Evolutionary conservation across 108 stramenopile genomes (phyloP), one percentile per base, ranked within the genome.

Genomic region (Skeletonema tropicum): DNA sequence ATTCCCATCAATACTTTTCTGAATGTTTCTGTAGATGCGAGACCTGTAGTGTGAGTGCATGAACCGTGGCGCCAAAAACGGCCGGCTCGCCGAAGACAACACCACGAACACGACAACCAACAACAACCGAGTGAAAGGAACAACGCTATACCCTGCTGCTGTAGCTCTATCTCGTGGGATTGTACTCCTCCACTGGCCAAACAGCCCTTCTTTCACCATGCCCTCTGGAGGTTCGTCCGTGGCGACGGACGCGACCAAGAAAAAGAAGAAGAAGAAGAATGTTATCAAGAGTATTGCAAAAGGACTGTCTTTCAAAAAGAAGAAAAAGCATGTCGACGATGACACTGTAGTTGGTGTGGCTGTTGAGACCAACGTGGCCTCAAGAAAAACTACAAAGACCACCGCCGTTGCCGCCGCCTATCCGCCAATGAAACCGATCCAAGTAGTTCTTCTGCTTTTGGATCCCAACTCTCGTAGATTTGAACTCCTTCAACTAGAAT

Each of bases 401-500:
- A 29, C 26, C 26, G 26, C 26, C 26, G 26, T 2, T 29, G 26
- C 26, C 26, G 26, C 59, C 30, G 17, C 36, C 14, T 33, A 36
- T 6, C 17, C 61, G 6, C 11, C 52, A n/a, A 58, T 66, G 2
- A 68, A 76, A 45, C 74, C 80, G 7, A 85, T 92, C 36, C 87
- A 91, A 66, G 74, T 95, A 8, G 74, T 95, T 33, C 73, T 95
- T 7, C 86, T 95, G 42, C 68, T 95, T 15, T 87, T 95, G 90
- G 91, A 95, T 45, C 91, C 90, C 12, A 64, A 57, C 7, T 85
- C 90, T 10, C 89, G 89, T 30, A 85, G 88, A 25, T 95, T 95
- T 70, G 94, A 95, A 70, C 67, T 95, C 5, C 76, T 95, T 35
- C 94, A 95, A 70, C 87, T 95, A 19, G 94, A 95, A 76, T 95